Base-by-base conservation (phyloP, 306 rosid species). In the Alnus glutinosa region DNA sequence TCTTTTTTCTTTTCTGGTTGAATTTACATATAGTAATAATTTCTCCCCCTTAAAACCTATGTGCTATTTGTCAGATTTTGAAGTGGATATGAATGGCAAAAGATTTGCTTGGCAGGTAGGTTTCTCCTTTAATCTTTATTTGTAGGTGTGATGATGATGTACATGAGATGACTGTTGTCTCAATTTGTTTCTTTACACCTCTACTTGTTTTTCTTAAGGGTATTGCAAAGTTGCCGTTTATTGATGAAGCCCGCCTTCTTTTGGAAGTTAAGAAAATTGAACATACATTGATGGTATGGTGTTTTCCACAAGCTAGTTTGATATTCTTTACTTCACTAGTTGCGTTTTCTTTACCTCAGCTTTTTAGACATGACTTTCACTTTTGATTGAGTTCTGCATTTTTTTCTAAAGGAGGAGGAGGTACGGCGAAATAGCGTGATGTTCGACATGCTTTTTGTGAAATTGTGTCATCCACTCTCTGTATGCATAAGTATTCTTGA, bases 11-110 rank as follows among this genome's bases (percentile, higher is more conserved):
- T 23, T 23, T 23, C 44, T 54, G 28, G 50, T 71, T 59, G 6
- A 44, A 78, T 71, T 66, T 68, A 18, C 66, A 59, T 51, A 6
- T 71, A 48, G 13, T 69, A 42, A 71, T 48, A 39, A 42, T 63
- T 55, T 9, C 67, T 77, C 57, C 51, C 44, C 68, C 73, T 63
- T 81, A 68, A 84, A 72, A 85, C 76, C 44, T 82, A 75, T 48
- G 39, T 81, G 37, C 73, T 61, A 14, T 47, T n/a, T 85, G 23
- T 36, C 98, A 93, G 99, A 96, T 75, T 96, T 96, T 85, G 98
- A 96, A 70, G 99, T 96, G 83, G 99, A 96, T 88, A 96, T 96
- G 99, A 96, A 93, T 82, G 99, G 99, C 14, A 96, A 93, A 88
- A 97, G 99, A 71, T 96, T 5, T 83, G 86, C 98, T 19, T 96